phyloP scores from a whole-genome alignment of 805 yeast genomes.

The Candida insectorum region DNA sequence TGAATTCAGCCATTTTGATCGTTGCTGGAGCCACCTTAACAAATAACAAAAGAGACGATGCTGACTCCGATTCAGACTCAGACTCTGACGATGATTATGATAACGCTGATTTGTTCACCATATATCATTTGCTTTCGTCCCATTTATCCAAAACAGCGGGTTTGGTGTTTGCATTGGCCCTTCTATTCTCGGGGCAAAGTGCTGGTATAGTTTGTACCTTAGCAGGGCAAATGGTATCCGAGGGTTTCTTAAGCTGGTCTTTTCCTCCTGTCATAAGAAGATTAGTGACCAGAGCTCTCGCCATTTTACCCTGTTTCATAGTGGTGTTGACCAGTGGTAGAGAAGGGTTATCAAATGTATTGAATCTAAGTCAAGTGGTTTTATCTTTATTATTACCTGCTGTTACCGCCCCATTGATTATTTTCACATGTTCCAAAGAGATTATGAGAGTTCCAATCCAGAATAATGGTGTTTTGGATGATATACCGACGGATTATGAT shows the following conservation, averaged over 20 bases:
- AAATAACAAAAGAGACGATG: slow-evolving; percentile 18
- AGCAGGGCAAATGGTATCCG: slow-evolving; percentile 92
- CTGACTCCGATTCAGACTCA: slow-evolving; percentile 16
- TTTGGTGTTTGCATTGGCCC: slow-evolving; percentile 80
- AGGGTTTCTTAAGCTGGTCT: slow-evolving; percentile 80
- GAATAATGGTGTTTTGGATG: slow-evolving; percentile 27
- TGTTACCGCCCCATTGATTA: slow-evolving; percentile 84
- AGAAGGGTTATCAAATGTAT: slow-evolving; percentile 70
- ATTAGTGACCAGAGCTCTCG: slow-evolving; percentile 74
- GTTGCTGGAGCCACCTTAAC: slow-evolving; percentile 87
- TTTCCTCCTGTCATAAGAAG: slow-evolving; percentile 81
- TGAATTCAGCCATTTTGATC: slow-evolving; percentile 56
- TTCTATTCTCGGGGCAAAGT: slow-evolving; percentile 87
- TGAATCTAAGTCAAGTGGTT: slow-evolving; percentile 82
- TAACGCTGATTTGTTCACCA: slow-evolving; percentile 75
- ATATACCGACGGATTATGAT: slow-evolving; percentile 5
- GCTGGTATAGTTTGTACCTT: slow-evolving; percentile 94
- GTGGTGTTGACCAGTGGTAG: slow-evolving; percentile 75
- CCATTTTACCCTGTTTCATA: slow-evolving; percentile 78
- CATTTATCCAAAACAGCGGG: slow-evolving; percentile 87
- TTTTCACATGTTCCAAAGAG: slow-evolving; percentile 67
- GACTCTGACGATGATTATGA: slow-evolving; percentile 32
- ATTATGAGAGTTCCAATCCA: slow-evolving; percentile 60
- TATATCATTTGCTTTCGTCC: slow-evolving; percentile 64
- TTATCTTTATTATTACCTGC: slow-evolving; percentile 78